phyloP scores from a whole-genome alignment of 257 asterid genomes.

The Leonotis leonurus region DNA sequence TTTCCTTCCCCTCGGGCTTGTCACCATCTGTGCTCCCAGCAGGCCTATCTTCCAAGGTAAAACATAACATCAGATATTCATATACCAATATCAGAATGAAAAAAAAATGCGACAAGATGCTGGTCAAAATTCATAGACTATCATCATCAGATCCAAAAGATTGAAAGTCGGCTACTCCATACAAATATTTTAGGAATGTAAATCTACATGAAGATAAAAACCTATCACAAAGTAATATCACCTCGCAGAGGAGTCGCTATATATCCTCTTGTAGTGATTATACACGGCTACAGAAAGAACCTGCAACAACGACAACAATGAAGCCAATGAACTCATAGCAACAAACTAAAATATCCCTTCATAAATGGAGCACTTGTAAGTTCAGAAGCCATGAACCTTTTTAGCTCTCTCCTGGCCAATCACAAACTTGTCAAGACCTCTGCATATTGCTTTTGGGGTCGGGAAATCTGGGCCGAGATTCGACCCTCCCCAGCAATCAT shows the following conservation, averaged over 20 bases:
- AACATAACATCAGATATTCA: conserved; percentile 28
- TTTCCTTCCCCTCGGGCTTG: conserved; percentile 45
- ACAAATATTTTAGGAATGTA: background rate
- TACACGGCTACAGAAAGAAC: conserved; percentile 98
- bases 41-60: conserved; percentile 64
- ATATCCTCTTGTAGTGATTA: conserved; percentile 97
- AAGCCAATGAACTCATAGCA: background rate
- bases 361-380: conserved; percentile 3
- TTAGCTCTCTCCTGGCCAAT: conserved; percentile 97
- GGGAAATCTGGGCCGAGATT: conserved; percentile 71
- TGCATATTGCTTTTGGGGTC: conserved; percentile 92
- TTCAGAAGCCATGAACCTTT: conserved; percentile 43
- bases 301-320: conserved; percentile 31
- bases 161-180: background rate
- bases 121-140: no score
- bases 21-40: conserved; percentile 49
- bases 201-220: background rate
- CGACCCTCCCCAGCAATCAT: conserved; percentile 91
- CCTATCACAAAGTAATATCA: conserved; percentile 43
- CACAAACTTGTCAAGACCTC: conserved; percentile 92
- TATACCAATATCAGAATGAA: background rate
- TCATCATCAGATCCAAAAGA: no score
- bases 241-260: conserved; percentile 63
- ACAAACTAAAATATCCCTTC: background rate
- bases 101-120: no score